Base-by-base conservation (phyloP, 2,329 filamentous ascomycete genomes). In the Pyrenophora tritici-repentis region DNA sequence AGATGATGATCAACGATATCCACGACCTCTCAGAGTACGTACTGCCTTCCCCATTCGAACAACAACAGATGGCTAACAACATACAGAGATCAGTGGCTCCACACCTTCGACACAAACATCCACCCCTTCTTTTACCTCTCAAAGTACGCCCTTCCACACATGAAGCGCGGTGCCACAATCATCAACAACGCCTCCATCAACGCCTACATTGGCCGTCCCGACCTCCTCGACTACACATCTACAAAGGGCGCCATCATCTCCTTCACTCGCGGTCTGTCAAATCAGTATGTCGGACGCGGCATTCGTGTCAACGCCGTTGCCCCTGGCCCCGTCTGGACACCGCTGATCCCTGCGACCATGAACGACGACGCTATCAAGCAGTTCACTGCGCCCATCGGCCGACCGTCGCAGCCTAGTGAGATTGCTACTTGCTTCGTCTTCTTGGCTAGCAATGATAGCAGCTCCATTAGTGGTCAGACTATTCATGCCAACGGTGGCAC, bases 111-210 rank as follows among this genome's bases (percentile, higher is more conserved):
- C 73, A 89, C 86, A 40, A 95, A 94, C 76, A 91, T 94, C 65
- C 87, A 93, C 73, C 83, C 88, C 3, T 87, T 85, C 77, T 94
- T 91, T 79, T 93, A 86, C 76, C 79, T 93, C 31, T 82, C 89
- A 53, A 94, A 94, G 72, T 90, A 92, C 67, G 75, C 81, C 10
- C 79, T 94, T 9, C 85, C 85, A 0, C 87, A 92, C 73, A 88
- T 94, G 85, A 83, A 84, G 66, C 72, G 73, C n/a, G 90, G 90
- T 31, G 81, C 84, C 48, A 86, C 84, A 20, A 91, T 95, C 71
- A 91, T 95, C 81, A 94, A 93, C 78, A 91, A 90, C 69, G 86
- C 89, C 37, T 91, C 88, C 26, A 86, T 94, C 70, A 93, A 93
- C 71, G 88, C 86, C 20, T 94, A 93, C 75, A 83, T 91, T 50